phyloP scores from a whole-genome alignment of 345 rosid species.

The Eucalyptus urophylla region DNA sequence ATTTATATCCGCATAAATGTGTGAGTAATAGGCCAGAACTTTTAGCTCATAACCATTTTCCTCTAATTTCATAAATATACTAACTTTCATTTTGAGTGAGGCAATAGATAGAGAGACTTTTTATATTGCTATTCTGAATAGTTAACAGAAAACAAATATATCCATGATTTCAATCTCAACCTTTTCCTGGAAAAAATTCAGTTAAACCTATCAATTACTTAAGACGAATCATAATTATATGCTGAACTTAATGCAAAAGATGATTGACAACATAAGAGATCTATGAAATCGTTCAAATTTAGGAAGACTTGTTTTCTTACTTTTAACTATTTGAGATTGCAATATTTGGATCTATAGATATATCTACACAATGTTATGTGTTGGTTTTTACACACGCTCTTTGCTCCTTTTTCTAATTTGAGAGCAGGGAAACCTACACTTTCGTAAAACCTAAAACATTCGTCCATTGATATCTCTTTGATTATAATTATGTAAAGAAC shows the following conservation, averaged over 20 bases:
- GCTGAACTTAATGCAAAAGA: background rate
- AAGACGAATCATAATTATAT: background rate
- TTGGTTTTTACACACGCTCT: background rate
- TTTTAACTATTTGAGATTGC: background rate
- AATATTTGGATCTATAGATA: background rate
- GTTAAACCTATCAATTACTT: background rate
- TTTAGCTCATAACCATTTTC: background rate
- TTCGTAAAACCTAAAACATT: background rate
- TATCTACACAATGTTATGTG: background rate
- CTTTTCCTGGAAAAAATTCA: background rate
- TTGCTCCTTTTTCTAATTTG: background rate
- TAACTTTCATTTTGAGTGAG: background rate
- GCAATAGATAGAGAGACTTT: background rate
- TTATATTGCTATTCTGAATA: background rate
- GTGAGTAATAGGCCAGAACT: background rate
- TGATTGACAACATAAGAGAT: background rate
- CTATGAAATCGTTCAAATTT: background rate
- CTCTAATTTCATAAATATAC: background rate
- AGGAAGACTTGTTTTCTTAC: background rate
- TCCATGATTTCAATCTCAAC: background rate
- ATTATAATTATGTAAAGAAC: background rate
- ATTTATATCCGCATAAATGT: background rate
- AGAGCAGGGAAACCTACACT: background rate
- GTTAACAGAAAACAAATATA: background rate
- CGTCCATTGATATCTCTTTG: background rate